Base-by-base conservation (phyloP, 1,284 basidiomycete species). In the Retiboletus flavoniger region DNA sequence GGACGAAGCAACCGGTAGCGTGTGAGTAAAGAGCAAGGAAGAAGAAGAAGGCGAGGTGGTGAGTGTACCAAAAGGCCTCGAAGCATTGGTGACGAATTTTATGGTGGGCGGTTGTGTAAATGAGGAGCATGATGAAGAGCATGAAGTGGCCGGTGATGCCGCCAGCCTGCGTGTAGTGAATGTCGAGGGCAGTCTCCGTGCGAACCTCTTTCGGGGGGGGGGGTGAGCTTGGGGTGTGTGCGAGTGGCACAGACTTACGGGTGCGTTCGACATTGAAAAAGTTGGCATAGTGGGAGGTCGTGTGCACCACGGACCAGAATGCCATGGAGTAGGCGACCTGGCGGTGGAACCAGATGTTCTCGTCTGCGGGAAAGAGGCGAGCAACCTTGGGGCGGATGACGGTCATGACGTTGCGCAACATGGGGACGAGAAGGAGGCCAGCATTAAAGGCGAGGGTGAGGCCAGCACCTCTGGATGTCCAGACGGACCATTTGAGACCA, bases 51-150 rank as follows among this genome's bases (percentile, higher is more conserved):
- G 91, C 92, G 43, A 93, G 82, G 64, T 94, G 92, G 62, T 94
- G 91, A 21, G 91, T 93, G 72, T 93, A 94, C 93, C 92, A 95
- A 77, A 95, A 95, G 1, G 83, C 90, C 71, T 95, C 93, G 71
- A 94, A 95, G 74, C 85, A 91, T 72, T 93, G 90, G 57, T 82
- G 71, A 61, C 92, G 87, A 59, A 95, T 84, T 72, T 88, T 91
- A 64, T 82, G 77, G 71, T 93, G 89, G 4, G 91, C 90, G 28
- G 91, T 92, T 44, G 85, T 82, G 70, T 93, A 93, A 79, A 92
- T 91, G 60, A 91, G 69, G 59, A 93, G 72, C 89, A 95, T 93
- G 69, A 93, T 85, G 59, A 95, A 77, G 40, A 93, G 80, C 90
- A 93, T 91, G 71, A 92, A 88, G 71, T 95, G 93, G 13, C 93